A percentile compares a stretch with the other conserved stretches of the same genome.
Evolutionary conservation across 176 grass and related monocot species (phyloP).

Genomic region (Raddia distichophylla): DNA sequence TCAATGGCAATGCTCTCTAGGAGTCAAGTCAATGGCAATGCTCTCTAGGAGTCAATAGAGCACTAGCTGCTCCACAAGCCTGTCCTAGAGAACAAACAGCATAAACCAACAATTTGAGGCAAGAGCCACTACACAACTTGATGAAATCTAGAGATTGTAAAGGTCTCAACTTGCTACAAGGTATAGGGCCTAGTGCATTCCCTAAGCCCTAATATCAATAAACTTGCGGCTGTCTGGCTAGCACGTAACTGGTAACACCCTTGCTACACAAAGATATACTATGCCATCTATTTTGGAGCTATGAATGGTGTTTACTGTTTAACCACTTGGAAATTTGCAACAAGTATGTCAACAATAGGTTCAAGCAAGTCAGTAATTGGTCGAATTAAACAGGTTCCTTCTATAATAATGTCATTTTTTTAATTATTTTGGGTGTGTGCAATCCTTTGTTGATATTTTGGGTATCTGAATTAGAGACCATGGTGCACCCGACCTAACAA

Average conservation of each 20-base stretch:
- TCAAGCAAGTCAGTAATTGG: neutral
- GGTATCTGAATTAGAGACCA: neutral
- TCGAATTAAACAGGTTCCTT: neutral
- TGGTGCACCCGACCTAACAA: neutral
- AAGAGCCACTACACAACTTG: too few relatives aligned
- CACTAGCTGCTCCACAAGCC: too few relatives aligned
- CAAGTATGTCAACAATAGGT: neutral
- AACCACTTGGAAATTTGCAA: neutral
- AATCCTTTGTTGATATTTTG: neutral
- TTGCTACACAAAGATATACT: neutral
- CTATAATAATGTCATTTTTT: neutral
- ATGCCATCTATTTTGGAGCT: neutral
- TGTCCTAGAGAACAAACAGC: too few relatives aligned
- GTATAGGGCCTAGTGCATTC: neutral
- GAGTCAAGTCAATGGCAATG: too few relatives aligned
- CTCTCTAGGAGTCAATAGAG: too few relatives aligned
- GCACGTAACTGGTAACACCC: neutral
- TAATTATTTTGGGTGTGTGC: neutral
- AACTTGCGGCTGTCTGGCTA: neutral
- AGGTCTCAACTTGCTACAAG: too few relatives aligned
- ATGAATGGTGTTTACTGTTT: neutral
- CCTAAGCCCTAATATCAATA: neutral
- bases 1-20: too few relatives aligned
- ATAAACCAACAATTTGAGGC: too few relatives aligned
- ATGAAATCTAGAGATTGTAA: too few relatives aligned